Evolutionary conservation across 495 filamentous ascomycete genomes (phyloP).

Genomic region (Talaromyces adpressus): DNA sequence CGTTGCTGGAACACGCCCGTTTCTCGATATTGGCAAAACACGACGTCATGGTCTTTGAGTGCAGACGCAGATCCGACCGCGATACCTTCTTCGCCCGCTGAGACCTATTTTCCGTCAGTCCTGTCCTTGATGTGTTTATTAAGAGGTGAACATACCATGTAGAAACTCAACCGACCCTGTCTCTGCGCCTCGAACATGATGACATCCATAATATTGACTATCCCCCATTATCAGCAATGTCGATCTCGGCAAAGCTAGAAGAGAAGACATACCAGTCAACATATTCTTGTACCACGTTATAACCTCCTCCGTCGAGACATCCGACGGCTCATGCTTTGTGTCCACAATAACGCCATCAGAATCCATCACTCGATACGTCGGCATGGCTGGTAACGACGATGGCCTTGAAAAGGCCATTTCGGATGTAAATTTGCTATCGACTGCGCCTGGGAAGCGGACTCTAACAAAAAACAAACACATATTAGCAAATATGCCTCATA

Average conservation of each 20-base stretch:
- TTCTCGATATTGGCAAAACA: constrained; percentile 95
- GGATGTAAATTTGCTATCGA: constrained; percentile 86
- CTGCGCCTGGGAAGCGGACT: constrained; percentile 90
- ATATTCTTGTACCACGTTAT: constrained; percentile 61
- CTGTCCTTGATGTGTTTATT: background rate
- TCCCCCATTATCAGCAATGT: constrained; percentile 9
- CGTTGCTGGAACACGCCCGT: constrained; percentile 84
- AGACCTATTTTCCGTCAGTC: constrained; percentile 47
- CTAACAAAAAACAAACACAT: constrained; percentile 32
- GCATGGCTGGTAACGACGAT: constrained; percentile 56
- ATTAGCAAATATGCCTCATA: background rate
- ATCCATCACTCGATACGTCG: constrained; percentile 83
- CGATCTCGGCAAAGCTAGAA: background rate
- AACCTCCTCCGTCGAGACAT: constrained; percentile 63
- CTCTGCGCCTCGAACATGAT: constrained; percentile 88
- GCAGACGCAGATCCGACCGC: constrained; percentile 81
- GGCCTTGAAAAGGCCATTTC: constrained; percentile 69
- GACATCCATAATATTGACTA: constrained; percentile 84
- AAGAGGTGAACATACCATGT: constrained; percentile 59
- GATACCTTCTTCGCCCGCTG: constrained; percentile 92
- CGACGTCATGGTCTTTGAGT: constrained; percentile 72
- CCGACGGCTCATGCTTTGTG: constrained; percentile 47
- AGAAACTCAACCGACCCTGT: constrained; percentile 83
- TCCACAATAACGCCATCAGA: constrained; percentile 76
- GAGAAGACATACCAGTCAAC: constrained; percentile 45